These are phyloP conservation scores for Cryptococcus hybrid DNA, from an alignment of 1,284 basidiomycete genomes.

Conservation along the genomic window DNA sequence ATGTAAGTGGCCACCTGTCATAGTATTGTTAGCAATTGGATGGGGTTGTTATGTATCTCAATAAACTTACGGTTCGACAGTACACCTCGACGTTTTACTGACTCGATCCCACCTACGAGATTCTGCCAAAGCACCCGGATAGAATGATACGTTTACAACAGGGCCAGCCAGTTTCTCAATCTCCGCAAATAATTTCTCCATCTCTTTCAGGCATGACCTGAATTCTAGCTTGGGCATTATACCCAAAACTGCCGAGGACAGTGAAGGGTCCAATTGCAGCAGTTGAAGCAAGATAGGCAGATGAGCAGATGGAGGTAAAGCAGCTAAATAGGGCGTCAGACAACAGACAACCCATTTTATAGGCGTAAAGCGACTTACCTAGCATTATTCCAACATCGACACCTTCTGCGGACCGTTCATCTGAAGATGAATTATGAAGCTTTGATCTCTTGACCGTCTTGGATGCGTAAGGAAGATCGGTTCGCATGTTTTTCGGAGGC, in stretches of 20 bases:
- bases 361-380: constrained; percentile 25
- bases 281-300: constrained; percentile 40
- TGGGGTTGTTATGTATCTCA: too few species aligned
- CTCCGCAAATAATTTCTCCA: constrained; percentile 25
- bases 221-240: constrained; percentile 39
- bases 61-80: constrained; percentile 30
- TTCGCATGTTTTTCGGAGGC: not conserved
- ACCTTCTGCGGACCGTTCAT: constrained; percentile 6
- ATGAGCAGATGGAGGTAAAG: constrained; percentile 39
- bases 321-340: constrained; percentile 18
- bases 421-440: constrained; percentile 10
- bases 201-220: constrained; percentile 30
- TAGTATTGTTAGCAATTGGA: not conserved
- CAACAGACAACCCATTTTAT: not conserved
- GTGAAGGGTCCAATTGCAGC: constrained; percentile 31
- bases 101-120: constrained; percentile 33
- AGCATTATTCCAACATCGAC: constrained; percentile 43
- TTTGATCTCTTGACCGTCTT: constrained; percentile 26
- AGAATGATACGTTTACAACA: not conserved
- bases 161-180: constrained; percentile 13
- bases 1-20: constrained; percentile 39
- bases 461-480: not conserved
- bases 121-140: not conserved
- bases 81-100: constrained; percentile 16
- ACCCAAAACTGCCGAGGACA: constrained; percentile 27